Base-by-base conservation (phyloP, 139 green algal genomes). In the Volvox reticuliferus region DNA sequence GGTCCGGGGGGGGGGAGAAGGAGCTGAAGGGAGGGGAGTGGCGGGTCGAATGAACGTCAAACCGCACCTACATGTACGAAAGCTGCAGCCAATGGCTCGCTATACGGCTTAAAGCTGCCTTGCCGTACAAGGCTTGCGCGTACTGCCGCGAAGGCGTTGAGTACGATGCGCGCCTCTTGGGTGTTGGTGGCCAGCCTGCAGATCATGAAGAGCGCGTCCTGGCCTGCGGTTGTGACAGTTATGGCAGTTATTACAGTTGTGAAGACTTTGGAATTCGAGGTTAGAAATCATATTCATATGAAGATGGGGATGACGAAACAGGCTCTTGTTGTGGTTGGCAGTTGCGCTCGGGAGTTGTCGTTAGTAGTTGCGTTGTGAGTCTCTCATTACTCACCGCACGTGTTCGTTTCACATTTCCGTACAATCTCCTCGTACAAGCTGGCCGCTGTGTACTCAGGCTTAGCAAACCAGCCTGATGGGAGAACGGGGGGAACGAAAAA, bases 351-450 rank as follows among this genome's bases (percentile, higher is more conserved):
- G 18, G 20, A 33, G 76, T 55, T 32, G 33, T 5, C 2, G 76
- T 26, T 82, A 32, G 14, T 20, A 26, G 76, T 55, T 62, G 12
- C 65, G 24, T 24, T 12, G 9, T 28, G 6, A 30, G 32, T 30
- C 22, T 24, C 78, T 18, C 63, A 0, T 67, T 6, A 21, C 90
- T 91, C 76, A 93, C 90, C 90, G 83, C 85, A 93, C 12, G 30
- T 69, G 44, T 84, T 81, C 26, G 13, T 24, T 22, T 93, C 90
- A 67, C 90, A 93, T 3, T 86, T 50, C 67, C 19, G 21, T 21
- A 93, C 37, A 2, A 93, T 84, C 65, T 93, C 90, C 30, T 86
- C 68, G 30, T 93, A 93, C 85, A 93, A 84, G 24, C 55, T 79
- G 13, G 82, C 76, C 1, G 88, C 30, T 21, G 89, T 92, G 75